A percentile compares a stretch with the other conserved stretches of the same genome.
phyloP scores from a whole-genome alignment of 768 basidiomycete genomes.

The Chiua virens region DNA sequence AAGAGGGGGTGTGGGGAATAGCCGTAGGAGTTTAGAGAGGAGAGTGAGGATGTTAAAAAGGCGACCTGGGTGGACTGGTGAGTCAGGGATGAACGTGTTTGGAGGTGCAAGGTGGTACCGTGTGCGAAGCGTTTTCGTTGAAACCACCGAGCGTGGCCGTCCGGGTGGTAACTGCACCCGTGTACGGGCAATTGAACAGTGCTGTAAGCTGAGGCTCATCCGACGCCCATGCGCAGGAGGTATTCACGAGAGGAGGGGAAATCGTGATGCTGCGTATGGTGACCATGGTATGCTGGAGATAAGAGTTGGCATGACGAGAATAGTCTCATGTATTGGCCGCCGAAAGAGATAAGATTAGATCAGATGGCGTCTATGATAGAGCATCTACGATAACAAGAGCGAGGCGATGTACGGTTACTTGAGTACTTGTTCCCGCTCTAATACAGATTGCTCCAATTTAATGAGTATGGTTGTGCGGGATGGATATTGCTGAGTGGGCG shows the following conservation, averaged over 20 bases:
- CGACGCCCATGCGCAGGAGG: slow-evolving; percentile 82
- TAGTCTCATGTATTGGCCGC: too few relatives aligned
- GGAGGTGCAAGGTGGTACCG: slow-evolving; percentile 36
- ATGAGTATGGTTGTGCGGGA: slow-evolving; percentile 94
- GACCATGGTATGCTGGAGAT: slow-evolving; percentile 43
- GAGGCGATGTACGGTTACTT: slow-evolving; percentile 45
- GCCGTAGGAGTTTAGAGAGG: slow-evolving; percentile 85
- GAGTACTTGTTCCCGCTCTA: slow-evolving; percentile 91
- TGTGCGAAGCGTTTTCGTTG: slow-evolving; percentile 60
- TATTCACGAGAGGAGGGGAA: slow-evolving; percentile 69
- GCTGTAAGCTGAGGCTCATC: slow-evolving; percentile 59
- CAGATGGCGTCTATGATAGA: neutral
- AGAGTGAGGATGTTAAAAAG: slow-evolving; percentile 47
- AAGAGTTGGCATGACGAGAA: neutral
- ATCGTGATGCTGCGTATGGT: slow-evolving; percentile 55
- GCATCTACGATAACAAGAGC: slow-evolving; percentile 8
- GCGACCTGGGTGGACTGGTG: slow-evolving; percentile 49
- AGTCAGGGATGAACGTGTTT: neutral
- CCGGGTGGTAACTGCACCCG: slow-evolving; percentile 80
- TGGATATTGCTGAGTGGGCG: slow-evolving; percentile 78
- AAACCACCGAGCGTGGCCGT: slow-evolving; percentile 75
- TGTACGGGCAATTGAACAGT: slow-evolving; percentile 65
- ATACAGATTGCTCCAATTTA: slow-evolving; percentile 89
- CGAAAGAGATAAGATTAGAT: slow-evolving; percentile 19
- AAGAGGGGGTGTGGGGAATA: slow-evolving; percentile 78